Percentiles rank a stretch among this genome's conserved stretches.
phyloP scores from a whole-genome alignment of 768 basidiomycete species.

The Termitomyces sp. region DNA sequence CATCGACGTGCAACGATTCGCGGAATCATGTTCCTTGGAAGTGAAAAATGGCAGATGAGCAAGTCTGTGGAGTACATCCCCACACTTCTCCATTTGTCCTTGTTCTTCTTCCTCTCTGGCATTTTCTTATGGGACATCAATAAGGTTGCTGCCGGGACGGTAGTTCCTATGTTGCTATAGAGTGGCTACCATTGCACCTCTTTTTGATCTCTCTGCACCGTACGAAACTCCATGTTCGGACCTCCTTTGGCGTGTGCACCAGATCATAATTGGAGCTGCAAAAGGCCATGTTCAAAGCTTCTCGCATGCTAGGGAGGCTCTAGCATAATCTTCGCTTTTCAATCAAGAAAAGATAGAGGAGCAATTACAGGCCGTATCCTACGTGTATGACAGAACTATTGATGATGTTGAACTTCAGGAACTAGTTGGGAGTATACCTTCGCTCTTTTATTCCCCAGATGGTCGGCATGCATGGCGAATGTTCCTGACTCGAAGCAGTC shows the following conservation, averaged over 20 bases:
- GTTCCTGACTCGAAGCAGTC: neutral
- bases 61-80: neutral
- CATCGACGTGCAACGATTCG: neutral
- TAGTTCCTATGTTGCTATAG: neutral
- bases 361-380: neutral
- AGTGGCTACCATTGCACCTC: slow-evolving; percentile 1
- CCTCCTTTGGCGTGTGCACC: neutral
- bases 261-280: no score
- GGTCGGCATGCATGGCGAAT: neutral
- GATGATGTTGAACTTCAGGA: slow-evolving; percentile 1
- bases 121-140: neutral
- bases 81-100: neutral
- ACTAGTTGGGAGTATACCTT: neutral
- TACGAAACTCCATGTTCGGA: slow-evolving; percentile 3
- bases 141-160: neutral
- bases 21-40: neutral
- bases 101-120: slow-evolving; percentile 4
- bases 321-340: neutral
- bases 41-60: neutral
- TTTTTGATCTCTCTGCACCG: neutral
- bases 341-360: neutral
- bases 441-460: neutral
- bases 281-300: neutral
- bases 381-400: neutral
- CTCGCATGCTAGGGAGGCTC: neutral